Evolutionary conservation across 169 alveolate genomes (phyloP), one percentile per base, ranked within the genome.

Genomic region (Plasmodium inui): DNA sequence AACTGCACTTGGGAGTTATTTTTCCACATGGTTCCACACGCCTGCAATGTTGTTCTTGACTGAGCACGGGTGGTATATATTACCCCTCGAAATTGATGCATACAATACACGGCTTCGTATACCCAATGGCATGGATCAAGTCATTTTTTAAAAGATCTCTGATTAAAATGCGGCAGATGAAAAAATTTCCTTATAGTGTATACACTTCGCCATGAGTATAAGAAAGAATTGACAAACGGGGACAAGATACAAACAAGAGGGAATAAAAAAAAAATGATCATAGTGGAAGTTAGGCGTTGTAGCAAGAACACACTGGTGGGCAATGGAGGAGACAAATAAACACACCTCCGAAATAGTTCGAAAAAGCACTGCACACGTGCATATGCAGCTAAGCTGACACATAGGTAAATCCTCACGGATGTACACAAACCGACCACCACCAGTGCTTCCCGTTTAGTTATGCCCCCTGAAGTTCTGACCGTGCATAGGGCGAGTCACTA

Each of bases 401-500:
- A 50, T 50, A 81, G 14, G 34, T 22, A 81, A 1, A 26, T 81
- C 53, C 10, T 8, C 37, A 81, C 34, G 30, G 53, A 5, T n/a
- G 34, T n/a, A n/a, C 19, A 14, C 37, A 4, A 9, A 81, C 26
- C 28, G 41, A 32, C n/a, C 2, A 37, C 0, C 41, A 73, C 8
- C 41, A 73, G 2, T n/a, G 30, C 8, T 26, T 2, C 28, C 12
- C 28, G 32, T 61, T 61, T 19, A 61, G 67, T 57, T 86, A 39
- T 86, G 61, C 39, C 41, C 78, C 70, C 81, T 37, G 34, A 50
- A 14, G 76, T 79, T 78, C n/a, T 37, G 53, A 44, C 78, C 74
- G 28, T 78, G 30, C 73, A 67, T 72, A 9, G 94, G 94, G 0
- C 88, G 94, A 34, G 89, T 46, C 41, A 88, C 17, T 57, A 88